These are phyloP conservation scores for Penicillium hordei DNA, from an alignment of 2,329 filamentous ascomycete genomes.

Conservation along the genomic window DNA sequence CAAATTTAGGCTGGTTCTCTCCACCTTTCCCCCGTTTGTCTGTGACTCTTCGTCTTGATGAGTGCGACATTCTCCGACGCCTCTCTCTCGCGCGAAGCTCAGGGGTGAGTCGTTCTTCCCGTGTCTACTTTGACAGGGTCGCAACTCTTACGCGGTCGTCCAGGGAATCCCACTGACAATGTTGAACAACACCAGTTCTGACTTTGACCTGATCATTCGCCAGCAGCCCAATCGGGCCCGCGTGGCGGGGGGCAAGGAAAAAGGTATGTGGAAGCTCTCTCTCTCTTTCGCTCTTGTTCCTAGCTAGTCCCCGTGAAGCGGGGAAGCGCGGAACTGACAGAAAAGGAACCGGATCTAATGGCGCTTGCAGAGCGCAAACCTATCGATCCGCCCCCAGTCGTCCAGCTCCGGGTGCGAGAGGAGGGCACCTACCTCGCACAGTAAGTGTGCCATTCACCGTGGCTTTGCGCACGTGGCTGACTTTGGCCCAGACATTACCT, in stretches of 20 bases:
- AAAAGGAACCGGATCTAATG: slow-evolving; percentile 1
- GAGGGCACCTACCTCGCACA: slow-evolving; percentile 54
- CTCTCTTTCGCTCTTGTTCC: background rate
- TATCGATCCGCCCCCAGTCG: slow-evolving; percentile 78
- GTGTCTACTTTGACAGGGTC: slow-evolving; percentile 17
- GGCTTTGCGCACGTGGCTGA: slow-evolving; percentile 15
- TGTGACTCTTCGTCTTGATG: slow-evolving; percentile 39
- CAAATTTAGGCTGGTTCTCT: slow-evolving; percentile 7
- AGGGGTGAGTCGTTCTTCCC: slow-evolving; percentile 37
- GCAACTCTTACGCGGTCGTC: slow-evolving; percentile 32
- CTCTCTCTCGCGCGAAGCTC: slow-evolving; percentile 44
- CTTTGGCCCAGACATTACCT: slow-evolving; percentile 54
- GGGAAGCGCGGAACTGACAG: background rate
- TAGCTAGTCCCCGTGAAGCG: background rate
- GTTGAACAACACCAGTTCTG: slow-evolving; percentile 48
- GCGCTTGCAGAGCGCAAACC: slow-evolving; percentile 70
- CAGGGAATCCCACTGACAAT: slow-evolving; percentile 42
- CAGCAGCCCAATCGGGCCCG: slow-evolving; percentile 68
- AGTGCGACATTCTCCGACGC: slow-evolving; percentile 44
- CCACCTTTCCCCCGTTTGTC: slow-evolving; percentile 21
- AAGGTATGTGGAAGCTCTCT: slow-evolving; percentile 52
- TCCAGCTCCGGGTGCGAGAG: slow-evolving; percentile 63
- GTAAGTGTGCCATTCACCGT: slow-evolving; percentile 47
- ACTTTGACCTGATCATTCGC: slow-evolving; percentile 59
- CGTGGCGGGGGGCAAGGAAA: slow-evolving; percentile 71